A percentile compares a stretch with the other conserved stretches of the same genome.
Evolutionary conservation across 176 grass and related monocot genomes (phyloP).

Genomic region (Avena sativa): DNA sequence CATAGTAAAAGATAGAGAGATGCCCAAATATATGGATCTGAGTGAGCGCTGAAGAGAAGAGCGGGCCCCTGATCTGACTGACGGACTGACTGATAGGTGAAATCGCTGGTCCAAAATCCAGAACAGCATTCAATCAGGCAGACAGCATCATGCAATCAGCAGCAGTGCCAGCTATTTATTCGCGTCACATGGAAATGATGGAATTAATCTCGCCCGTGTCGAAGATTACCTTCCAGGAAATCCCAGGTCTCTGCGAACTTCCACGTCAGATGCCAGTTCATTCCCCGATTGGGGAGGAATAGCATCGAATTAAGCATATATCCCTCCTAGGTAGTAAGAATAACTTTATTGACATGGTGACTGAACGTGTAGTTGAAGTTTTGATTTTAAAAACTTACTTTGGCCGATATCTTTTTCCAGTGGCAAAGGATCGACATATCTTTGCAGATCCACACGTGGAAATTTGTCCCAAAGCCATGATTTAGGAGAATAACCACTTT

Average conservation of each 20-base stretch:
- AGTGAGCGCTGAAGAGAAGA: neutral
- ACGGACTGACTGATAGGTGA: neutral
- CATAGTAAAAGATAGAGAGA: neutral
- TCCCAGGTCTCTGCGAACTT: neutral
- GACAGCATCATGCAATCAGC: conserved; percentile 16
- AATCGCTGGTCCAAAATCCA: conserved; percentile 17
- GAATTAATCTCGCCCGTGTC: neutral
- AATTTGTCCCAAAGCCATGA: neutral
- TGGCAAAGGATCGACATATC: neutral
- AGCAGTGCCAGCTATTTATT: conserved; percentile 6
- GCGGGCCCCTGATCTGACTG: neutral
- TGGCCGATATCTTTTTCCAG: neutral
- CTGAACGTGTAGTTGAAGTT: conserved; percentile 14
- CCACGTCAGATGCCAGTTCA: neutral
- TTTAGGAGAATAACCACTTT: neutral
- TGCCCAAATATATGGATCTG: neutral
- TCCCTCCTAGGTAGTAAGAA: neutral
- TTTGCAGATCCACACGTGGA: neutral
- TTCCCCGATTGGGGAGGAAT: neutral
- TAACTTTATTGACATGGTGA: neutral
- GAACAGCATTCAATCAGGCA: conserved; percentile 20
- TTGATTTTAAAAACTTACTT: neutral
- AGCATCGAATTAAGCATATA: conserved; percentile 33
- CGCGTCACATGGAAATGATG: neutral
- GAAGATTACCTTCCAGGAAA: neutral